Conservation (phyloP, 768 basidiomycete species). For the Mycena alexandri region DNA sequence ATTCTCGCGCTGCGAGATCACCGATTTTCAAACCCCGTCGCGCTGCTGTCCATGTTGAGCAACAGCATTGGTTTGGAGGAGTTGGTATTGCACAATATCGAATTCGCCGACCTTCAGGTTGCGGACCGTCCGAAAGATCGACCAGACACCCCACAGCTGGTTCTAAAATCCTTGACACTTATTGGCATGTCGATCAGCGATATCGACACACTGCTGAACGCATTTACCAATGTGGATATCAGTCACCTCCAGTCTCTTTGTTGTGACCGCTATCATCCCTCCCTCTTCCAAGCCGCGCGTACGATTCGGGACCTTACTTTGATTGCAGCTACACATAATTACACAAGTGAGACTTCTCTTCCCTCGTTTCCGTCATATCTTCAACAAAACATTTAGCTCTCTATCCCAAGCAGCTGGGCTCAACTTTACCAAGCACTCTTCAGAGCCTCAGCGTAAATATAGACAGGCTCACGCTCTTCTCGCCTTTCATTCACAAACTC, state of each 20-base stretch:
- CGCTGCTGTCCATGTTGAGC: neutral
- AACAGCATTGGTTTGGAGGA: slow-evolving; percentile 8
- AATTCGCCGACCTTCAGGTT: neutral
- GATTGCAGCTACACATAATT: no score
- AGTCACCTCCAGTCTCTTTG: slow-evolving; percentile 1
- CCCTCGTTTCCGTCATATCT: no score
- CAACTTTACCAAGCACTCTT: no score
- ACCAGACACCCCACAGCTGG: neutral
- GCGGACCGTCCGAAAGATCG: neutral
- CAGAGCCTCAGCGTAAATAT: no score
- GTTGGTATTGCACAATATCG: neutral
- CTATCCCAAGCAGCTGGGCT: no score
- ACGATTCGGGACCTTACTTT: no score
- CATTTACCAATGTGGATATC: neutral
- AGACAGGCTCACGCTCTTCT: no score
- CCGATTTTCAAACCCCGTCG: neutral
- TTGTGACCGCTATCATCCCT: neutral
- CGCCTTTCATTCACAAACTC: no score
- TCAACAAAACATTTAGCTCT: no score
- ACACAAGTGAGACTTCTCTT: no score
- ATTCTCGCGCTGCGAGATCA: slow-evolving; percentile 2
- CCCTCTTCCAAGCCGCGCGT: no score
- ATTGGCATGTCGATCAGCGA: neutral
- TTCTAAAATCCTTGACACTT: neutral
- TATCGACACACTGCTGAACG: neutral